phyloP scores from a whole-genome alignment of 2,329 filamentous ascomycete species.

The Aspergillus sp. region DNA sequence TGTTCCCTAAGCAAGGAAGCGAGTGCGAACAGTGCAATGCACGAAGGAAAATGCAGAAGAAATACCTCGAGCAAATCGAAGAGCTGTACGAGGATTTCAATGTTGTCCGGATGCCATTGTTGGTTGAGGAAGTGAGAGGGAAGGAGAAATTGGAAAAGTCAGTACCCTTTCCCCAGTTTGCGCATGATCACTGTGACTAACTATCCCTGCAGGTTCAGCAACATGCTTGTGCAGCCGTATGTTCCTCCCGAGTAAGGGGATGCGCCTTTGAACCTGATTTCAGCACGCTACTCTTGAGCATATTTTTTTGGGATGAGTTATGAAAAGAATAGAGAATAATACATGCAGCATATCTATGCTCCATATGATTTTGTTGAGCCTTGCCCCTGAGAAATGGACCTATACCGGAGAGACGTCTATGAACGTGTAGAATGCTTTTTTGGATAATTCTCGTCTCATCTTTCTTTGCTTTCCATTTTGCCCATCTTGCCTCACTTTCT shows the following conservation, averaged over 20 bases:
- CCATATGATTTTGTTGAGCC: background rate
- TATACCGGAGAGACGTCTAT: too few relatives aligned
- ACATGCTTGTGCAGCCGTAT: slow-evolving; percentile 48
- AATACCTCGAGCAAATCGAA: slow-evolving; percentile 97
- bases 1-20: slow-evolving; percentile 83
- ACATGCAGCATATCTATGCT: slow-evolving; percentile 15
- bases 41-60: slow-evolving; percentile 96
- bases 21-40: slow-evolving; percentile 94
- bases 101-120: slow-evolving; percentile 93
- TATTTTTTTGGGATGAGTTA: slow-evolving; percentile 27
- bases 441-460: too few relatives aligned
- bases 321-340: slow-evolving; percentile 35
- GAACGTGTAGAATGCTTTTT: too few relatives aligned
- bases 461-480: too few relatives aligned
- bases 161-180: slow-evolving; percentile 13
- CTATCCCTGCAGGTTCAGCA: slow-evolving; percentile 37
- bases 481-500: too few relatives aligned
- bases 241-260: slow-evolving; percentile 36
- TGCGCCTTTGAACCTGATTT: slow-evolving; percentile 6
- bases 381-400: too few relatives aligned
- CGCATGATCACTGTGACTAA: slow-evolving; percentile 7
- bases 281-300: slow-evolving; percentile 1
- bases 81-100: slow-evolving; percentile 99
- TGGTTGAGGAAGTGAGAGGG: slow-evolving; percentile 92
- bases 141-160: slow-evolving; percentile 88